A percentile compares a stretch with the other conserved stretches of the same genome.
Conservation (phyloP, 2,329 filamentous ascomycete species). For the Trichophyton schoenleinii region DNA sequence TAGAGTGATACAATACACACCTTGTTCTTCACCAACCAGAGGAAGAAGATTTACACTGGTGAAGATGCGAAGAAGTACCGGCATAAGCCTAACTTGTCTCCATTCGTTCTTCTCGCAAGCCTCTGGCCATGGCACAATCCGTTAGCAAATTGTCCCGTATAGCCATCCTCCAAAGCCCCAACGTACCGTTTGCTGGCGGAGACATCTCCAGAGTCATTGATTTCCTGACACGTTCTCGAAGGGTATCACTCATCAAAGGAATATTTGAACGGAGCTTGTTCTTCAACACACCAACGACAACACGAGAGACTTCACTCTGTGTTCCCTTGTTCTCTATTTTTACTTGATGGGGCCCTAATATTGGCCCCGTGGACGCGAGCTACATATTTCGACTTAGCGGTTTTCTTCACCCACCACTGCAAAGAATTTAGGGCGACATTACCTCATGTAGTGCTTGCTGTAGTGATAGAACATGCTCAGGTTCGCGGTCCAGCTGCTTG, state of each 20-base stretch:
- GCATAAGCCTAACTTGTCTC: not conserved
- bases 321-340: constrained; percentile 1
- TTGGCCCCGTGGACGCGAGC: not conserved
- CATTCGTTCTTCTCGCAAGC: not conserved
- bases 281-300: not conserved
- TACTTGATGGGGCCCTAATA: not conserved
- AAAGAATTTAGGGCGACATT: not conserved
- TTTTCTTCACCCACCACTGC: not conserved
- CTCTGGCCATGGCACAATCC: not conserved
- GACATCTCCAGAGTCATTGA: not conserved
- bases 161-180: not conserved
- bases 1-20: not conserved
- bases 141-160: not conserved
- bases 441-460: not conserved
- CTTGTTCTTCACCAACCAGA: not conserved
- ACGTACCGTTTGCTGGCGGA: not conserved
- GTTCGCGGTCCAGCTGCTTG: not conserved
- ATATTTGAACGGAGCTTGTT: constrained; percentile 2
- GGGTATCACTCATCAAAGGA: constrained; percentile 1
- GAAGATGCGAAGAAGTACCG: not conserved
- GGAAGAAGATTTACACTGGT: constrained; percentile 1
- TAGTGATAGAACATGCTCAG: not conserved
- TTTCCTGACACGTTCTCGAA: not conserved
- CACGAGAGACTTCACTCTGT: not conserved
- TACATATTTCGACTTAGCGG: not conserved